Base-by-base conservation (phyloP, 805 yeast genomes). In the Candida gorgasii region DNA sequence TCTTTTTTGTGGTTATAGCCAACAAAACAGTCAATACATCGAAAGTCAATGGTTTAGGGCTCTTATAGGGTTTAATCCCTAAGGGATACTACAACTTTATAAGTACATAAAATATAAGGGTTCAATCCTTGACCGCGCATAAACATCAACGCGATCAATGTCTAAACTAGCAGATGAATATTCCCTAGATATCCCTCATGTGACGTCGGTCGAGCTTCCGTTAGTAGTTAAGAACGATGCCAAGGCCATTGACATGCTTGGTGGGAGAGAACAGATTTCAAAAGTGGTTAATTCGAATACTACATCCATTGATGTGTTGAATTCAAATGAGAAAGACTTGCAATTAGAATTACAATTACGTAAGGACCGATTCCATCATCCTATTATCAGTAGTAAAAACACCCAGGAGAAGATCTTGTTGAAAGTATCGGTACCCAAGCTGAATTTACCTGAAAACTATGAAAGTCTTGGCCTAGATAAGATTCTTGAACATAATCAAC, bases 161-260 rank as follows among this genome's bases (percentile, higher is more conserved):
- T 31, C 42, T 17, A 36, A 43, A 32, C 16, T 56, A 13, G 87
- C 86, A 1, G 72, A 74, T 36, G 78, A 75, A 49, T 76, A 75
- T 55, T 75, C 85, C 8, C 61, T 87, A 55, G 93, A 86, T 51
- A 72, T 86, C 1, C 93, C 95, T 7, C 80, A 82, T 51, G 80
- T 80, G 17, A 73, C 86, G 4, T 77, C 90, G 2, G 76, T 90
- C 13, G 97, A 90, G 55, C 73, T 85, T 45, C 97, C 97, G 0
- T 63, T 89, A 22, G 71, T 74, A 13, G 90, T 90, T 6, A 71
- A 73, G 28, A 74, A 89, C 56, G 64, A 77, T 0, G 75, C 72
- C 14, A 74, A 71, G 37, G 96, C 96, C 0, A 61, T 89, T 8
- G 60, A 62, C 5, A 78, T 84, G 80, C 76, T 86, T 40, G 93